Evolutionary conservation across 495 filamentous ascomycete species (phyloP), one percentile per base, ranked within the genome.

Genomic region (Podospora pseudopauciseta): DNA sequence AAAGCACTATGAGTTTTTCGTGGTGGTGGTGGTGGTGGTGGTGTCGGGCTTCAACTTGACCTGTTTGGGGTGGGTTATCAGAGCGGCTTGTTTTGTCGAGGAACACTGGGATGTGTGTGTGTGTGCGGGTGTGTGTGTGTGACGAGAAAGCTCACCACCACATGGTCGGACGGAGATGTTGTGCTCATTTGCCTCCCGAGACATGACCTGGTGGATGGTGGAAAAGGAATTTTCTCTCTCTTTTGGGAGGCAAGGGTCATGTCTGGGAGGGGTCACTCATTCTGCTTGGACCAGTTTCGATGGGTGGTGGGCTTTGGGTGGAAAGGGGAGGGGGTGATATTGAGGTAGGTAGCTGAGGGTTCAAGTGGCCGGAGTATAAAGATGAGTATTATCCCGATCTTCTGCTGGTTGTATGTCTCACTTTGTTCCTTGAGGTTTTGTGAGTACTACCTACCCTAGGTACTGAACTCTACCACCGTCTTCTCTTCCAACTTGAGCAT

Each of bases 31-130:
- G 23, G 23, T 23, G 23, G 23, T 23, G 23, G 23, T 23, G 23
- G 23, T 23, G 23, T 23, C 23, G 23, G 23, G 61, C 61, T 49
- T 63, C 61, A 63, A 63, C 61, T 63, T 63, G 4, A 19, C 61
- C 61, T 44, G 5, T 44, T 63, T 18, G 61, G 11, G 61, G 34
- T 4, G 23, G 61, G 34, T 4, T n/a, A n/a, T 39, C 15, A 26
- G 11, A 44, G 18, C 1, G 32, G n/a, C 7, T 23, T 23, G n/a
- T 32, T 32, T 63, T 63, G 28, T 6, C 9, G 18, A 13, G 30
- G 2, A 39, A 32, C 34, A 19, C 11, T 39, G 19, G 3, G 28
- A 18, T 49, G 39, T 49, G 39, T 49, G 39, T 49, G 30, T 0
- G 30, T 32, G 30, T 32, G 30, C 0, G 7, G 0, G 30, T 32